Percentiles rank a stretch among this genome's conserved stretches.
Evolutionary conservation across 2,329 filamentous ascomycete genomes (phyloP).

Genomic region (Fusarium xylarioides): DNA sequence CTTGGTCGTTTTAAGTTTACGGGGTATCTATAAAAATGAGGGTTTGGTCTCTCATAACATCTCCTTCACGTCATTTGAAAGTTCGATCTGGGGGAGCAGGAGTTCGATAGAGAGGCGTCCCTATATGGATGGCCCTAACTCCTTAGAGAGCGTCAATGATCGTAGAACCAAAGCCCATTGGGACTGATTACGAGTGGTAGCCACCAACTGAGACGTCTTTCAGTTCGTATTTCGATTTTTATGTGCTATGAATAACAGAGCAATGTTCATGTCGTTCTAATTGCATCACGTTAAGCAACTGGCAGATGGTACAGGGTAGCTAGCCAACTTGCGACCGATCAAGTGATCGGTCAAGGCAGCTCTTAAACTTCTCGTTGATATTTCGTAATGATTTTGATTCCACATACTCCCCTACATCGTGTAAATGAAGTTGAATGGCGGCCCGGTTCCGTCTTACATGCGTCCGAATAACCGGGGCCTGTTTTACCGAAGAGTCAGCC

Average conservation of each 20-base stretch:
- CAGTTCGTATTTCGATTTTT: background rate
- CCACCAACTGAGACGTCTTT: background rate
- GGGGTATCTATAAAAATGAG: background rate
- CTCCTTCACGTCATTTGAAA: background rate
- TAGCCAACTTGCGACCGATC: background rate
- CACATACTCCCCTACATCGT: background rate
- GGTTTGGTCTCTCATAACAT: background rate
- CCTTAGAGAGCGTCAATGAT: background rate
- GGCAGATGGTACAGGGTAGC: background rate
- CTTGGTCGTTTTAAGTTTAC: background rate
- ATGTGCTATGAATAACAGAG: background rate
- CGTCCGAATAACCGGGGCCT: constrained; percentile 18
- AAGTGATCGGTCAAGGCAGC: background rate
- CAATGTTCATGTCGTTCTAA: background rate
- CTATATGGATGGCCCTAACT: background rate
- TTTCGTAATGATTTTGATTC: background rate
- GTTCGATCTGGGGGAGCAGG: background rate
- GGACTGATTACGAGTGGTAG: background rate
- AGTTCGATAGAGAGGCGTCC: background rate
- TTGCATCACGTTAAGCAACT: background rate
- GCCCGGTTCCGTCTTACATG: constrained; percentile 28
- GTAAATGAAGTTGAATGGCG: constrained; percentile 2
- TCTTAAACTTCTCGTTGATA: background rate
- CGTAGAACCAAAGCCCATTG: background rate
- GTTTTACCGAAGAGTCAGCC: background rate